Evolutionary conservation across 2,329 filamentous ascomycete genomes (phyloP).

Genomic region (Lasiodiplodia theobromae): DNA sequence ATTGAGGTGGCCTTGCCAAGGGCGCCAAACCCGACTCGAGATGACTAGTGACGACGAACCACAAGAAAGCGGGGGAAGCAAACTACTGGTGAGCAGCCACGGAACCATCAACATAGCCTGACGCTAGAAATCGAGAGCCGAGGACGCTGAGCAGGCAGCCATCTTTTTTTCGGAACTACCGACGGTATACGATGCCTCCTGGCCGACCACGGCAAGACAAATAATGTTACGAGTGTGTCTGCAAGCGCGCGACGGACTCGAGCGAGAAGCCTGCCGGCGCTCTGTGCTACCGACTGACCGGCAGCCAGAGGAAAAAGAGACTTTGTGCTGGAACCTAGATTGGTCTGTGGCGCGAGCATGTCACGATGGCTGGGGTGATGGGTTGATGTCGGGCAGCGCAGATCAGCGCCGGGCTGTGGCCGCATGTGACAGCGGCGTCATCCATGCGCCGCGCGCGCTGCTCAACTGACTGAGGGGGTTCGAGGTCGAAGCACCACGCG

Average conservation of each 20-base stretch:
- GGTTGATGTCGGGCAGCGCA: constrained; percentile 14
- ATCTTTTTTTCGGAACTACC: not conserved
- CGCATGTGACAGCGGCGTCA: constrained; percentile 26
- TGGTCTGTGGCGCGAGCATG: not conserved
- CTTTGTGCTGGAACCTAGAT: not conserved
- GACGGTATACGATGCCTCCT: not conserved
- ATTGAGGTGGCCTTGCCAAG: not conserved
- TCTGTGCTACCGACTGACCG: not conserved
- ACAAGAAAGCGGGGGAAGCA: not conserved
- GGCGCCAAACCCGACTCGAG: not conserved
- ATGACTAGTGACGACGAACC: not conserved
- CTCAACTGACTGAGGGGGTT: constrained; percentile 10
- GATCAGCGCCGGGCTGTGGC: constrained; percentile 11
- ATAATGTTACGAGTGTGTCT: constrained; percentile 5
- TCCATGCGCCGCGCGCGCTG: not conserved
- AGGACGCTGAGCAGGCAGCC: not conserved
- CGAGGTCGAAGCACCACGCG: constrained; percentile 19
- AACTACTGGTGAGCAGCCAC: not conserved
- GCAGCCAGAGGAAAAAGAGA: not conserved
- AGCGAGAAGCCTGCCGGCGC: not conserved
- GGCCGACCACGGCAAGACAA: not conserved
- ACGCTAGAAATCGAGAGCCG: not conserved
- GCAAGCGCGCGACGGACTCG: not conserved
- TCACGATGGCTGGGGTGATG: constrained; percentile 12
- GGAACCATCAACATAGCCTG: not conserved